Evolutionary conservation across 768 basidiomycete species (phyloP).

Genomic region (Termitomyces sp.): DNA sequence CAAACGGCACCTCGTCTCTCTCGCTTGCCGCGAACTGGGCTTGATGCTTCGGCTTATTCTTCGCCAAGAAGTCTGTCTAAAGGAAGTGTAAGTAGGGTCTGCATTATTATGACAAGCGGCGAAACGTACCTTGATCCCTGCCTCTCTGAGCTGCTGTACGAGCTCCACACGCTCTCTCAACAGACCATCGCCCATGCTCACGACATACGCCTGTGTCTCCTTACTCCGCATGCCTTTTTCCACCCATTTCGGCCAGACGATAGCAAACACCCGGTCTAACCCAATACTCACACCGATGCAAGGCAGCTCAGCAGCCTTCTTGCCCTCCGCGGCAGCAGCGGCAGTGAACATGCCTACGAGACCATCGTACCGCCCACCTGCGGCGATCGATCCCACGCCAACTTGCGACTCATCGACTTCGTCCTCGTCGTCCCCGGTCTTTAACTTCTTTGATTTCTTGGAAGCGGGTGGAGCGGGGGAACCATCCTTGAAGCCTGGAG

Average conservation of each 20-base stretch:
- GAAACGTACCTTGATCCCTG: conserved; percentile 74
- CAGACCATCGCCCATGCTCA: conserved; percentile 86
- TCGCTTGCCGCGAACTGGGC: conserved; percentile 89
- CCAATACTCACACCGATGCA: conserved; percentile 94
- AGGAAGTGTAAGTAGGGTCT: neutral
- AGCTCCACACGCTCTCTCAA: conserved; percentile 80
- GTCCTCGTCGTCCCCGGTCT: conserved; percentile 53
- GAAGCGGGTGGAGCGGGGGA: conserved; percentile 27
- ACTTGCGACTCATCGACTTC: conserved; percentile 91
- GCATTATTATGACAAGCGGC: no score
- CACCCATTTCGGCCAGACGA: conserved; percentile 84
- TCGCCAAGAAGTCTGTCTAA: conserved; percentile 89
- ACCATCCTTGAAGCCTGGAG: conserved; percentile 67
- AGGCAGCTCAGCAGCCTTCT: conserved; percentile 61
- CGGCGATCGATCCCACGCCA: conserved; percentile 99
- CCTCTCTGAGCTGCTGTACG: conserved; percentile 74
- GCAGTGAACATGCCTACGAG: conserved; percentile 90
- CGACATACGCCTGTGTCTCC: conserved; percentile 89
- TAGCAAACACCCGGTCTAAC: conserved; percentile 87
- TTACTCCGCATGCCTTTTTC: conserved; percentile 79
- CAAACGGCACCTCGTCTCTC: conserved; percentile 89
- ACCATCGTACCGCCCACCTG: conserved; percentile 93
- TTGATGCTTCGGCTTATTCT: conserved; percentile 83
- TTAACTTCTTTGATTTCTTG: conserved; percentile 39
- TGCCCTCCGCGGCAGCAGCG: conserved; percentile 70